These are phyloP conservation scores for Colletotrichum brevisporum DNA, from an alignment of 2,329 filamentous ascomycete genomes.

Conservation along the genomic window DNA sequence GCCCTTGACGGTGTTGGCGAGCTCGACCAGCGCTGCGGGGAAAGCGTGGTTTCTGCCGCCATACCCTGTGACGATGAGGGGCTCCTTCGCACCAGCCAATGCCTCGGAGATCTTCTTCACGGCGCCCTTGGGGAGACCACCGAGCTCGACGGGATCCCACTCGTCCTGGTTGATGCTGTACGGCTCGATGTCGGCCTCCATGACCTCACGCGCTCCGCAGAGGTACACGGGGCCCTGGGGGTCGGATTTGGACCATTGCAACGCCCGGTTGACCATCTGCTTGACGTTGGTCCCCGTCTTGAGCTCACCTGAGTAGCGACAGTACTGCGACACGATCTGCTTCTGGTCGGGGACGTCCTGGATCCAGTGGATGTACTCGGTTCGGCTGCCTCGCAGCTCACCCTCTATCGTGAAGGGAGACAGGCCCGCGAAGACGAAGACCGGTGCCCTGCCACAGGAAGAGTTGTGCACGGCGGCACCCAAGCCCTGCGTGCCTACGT, in stretches of 20 bases:
- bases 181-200: conserved; percentile 85
- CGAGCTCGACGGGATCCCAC: conserved; percentile 80
- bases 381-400: conserved; percentile 77
- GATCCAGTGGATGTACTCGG: conserved; percentile 85
- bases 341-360: conserved; percentile 83
- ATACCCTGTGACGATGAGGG: conserved; percentile 80
- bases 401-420: conserved; percentile 80
- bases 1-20: conserved; percentile 78
- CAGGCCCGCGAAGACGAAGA: conserved; percentile 80
- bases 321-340: conserved; percentile 83
- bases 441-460: conserved; percentile 76
- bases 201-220: conserved; percentile 79
- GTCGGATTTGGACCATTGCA: conserved; percentile 81
- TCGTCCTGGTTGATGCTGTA: conserved; percentile 77
- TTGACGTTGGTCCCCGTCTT: conserved; percentile 85
- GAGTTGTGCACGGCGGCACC: conserved; percentile 82
- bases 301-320: conserved; percentile 82
- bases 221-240: conserved; percentile 84
- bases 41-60: conserved; percentile 76
- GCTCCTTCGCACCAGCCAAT: conserved; percentile 74
- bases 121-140: conserved; percentile 68
- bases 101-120: conserved; percentile 73
- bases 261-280: conserved; percentile 84
- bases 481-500: conserved; percentile 81
- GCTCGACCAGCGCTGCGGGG: conserved; percentile 72